These are phyloP conservation scores for Trichoderma reesei DNA, from an alignment of 495 filamentous ascomycete genomes.

Conservation along the genomic window DNA sequence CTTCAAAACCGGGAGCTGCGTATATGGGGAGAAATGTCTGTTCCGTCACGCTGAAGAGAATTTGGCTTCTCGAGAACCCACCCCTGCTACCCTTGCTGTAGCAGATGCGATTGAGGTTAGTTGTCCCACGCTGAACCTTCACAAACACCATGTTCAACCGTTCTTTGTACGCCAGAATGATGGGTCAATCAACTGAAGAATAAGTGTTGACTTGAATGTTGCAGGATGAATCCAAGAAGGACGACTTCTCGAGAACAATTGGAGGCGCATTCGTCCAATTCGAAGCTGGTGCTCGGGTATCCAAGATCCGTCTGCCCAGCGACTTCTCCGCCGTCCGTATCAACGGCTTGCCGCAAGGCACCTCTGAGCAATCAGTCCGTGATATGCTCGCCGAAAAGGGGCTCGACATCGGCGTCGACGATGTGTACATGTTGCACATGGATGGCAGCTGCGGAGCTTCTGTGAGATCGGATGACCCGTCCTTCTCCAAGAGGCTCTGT, in stretches of 20 bases:
- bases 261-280: not conserved
- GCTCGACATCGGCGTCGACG: not conserved
- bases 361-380: not conserved
- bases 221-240: not conserved
- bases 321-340: not conserved
- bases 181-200: not conserved
- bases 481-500: not conserved
- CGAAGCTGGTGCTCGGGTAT: not conserved
- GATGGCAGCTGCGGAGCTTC: not conserved
- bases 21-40: not conserved
- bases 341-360: not conserved
- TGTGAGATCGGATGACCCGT: not conserved
- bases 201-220: not conserved
- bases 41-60: not conserved
- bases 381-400: not conserved
- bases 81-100: not conserved
- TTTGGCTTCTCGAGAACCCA: not conserved
- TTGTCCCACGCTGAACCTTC: not conserved
- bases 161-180: too few relatives aligned
- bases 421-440: not conserved
- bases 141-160: not conserved
- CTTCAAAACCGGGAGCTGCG: not conserved
- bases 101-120: not conserved
- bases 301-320: not conserved
- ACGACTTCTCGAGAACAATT: not conserved